These are phyloP conservation scores for Ambrosia trifida DNA, from an alignment of 129 eudicot genomes.

Conservation along the genomic window DNA sequence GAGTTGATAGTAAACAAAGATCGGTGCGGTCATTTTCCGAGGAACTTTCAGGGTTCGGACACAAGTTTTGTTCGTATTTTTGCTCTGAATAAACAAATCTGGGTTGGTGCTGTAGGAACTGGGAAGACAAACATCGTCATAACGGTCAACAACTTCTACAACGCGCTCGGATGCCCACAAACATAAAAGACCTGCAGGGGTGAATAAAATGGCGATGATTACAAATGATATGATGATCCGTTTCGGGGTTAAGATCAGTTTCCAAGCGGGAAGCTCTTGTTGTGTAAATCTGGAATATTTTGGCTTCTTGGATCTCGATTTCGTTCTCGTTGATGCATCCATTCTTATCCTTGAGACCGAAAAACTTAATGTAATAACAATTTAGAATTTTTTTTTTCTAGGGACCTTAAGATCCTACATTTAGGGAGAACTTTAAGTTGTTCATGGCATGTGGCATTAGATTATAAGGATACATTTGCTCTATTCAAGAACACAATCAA, in stretches of 20 bases:
- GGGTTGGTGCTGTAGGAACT: conserved; percentile 16
- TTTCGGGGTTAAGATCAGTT: conserved; percentile 77
- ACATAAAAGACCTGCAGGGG: conserved; percentile 71
- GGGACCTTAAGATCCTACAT: conserved; percentile 31
- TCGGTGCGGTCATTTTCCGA: conserved; percentile 68
- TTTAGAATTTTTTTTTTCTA: conserved; percentile 8
- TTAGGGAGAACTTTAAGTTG: conserved; percentile 20
- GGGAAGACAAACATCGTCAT: conserved; percentile 62
- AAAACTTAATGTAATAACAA: background rate
- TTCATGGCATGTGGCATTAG: conserved; percentile 5
- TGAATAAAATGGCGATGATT: conserved; percentile 56
- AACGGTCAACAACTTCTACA: conserved; percentile 73
- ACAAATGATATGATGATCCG: conserved; percentile 59
- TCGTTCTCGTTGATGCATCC: conserved; percentile 29
- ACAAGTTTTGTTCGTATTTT: conserved; percentile 57
- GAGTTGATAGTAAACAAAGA: conserved; percentile 77
- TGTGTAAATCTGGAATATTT: conserved; percentile 77
- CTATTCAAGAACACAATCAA: background rate
- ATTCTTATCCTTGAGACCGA: conserved; percentile 3
- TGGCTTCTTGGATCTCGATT: conserved; percentile 25
- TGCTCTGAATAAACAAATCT: conserved; percentile 46
- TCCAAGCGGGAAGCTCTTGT: conserved; percentile 96
- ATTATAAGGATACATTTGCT: background rate
- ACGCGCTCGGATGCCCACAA: conserved; percentile 67
- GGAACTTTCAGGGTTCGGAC: conserved; percentile 56